Evolutionary conservation across 306 rosid species (phyloP).

Genomic region (Phaseolus lunatus): DNA sequence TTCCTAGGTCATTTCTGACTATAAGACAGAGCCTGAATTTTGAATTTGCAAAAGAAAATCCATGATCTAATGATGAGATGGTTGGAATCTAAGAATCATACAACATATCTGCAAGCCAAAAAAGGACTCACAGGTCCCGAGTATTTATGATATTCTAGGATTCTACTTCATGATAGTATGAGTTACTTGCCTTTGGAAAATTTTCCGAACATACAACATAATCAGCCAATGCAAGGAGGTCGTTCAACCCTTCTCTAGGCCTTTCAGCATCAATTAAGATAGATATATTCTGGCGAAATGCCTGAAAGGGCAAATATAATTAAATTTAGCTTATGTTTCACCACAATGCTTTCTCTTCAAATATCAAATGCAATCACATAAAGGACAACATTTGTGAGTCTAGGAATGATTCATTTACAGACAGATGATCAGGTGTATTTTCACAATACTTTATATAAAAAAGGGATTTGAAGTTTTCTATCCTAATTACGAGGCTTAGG

Average conservation of each 20-base stretch:
- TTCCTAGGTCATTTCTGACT: background rate
- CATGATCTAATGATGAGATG: conserved; percentile 13
- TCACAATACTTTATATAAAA: background rate
- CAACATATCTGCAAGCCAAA: conserved; percentile 23
- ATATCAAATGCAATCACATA: conserved; percentile 34
- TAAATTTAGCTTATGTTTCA: conserved; percentile 24
- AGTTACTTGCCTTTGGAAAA: conserved; percentile 84
- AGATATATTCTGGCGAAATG: conserved; percentile 66
- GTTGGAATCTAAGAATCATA: conserved; percentile 11
- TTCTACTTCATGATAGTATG: conserved; percentile 19
- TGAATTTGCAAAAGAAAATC: conserved; percentile 11
- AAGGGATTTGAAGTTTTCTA: conserved; percentile 23
- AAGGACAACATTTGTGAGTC: conserved; percentile 5
- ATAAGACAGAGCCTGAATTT: conserved; percentile 8
- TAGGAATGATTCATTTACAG: conserved; percentile 8
- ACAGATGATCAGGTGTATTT: background rate
- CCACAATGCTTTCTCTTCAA: conserved; percentile 22
- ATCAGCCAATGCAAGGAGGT: conserved; percentile 66
- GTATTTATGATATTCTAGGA: background rate
- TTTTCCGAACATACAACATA: conserved; percentile 78
- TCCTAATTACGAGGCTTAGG: conserved; percentile 13
- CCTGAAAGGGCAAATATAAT: conserved; percentile 59
- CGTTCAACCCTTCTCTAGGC: conserved; percentile 84
- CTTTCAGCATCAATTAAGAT: conserved; percentile 87
- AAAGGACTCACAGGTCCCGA: background rate